Base-by-base conservation (phyloP, 352 stramenopile species). In the Blastocystis sp. region DNA sequence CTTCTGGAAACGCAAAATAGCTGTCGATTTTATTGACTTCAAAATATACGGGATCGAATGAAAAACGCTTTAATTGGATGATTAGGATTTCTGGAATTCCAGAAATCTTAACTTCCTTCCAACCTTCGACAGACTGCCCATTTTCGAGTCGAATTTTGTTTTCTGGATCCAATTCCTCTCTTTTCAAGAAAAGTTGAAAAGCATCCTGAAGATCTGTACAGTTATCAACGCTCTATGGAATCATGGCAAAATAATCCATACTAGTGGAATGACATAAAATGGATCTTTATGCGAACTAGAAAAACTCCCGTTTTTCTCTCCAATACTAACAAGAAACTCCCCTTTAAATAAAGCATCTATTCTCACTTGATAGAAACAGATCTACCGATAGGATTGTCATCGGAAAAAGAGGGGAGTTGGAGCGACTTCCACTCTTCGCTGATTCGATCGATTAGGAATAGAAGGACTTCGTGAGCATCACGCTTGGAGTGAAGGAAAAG, bases 381-480 rank as follows among this genome's bases (percentile, higher is more conserved):
- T 26, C 4, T 13, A 64, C 29, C 8, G 50, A 84, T 54, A 18
- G 39, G 50, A 68, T 37, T 84, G 45, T 84, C 34, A 56, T n/a
- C 1, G 1, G 56, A 66, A 7, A 13, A 20, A 15, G 56, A 37
- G n/a, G 18, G 0, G 2, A 66, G 37, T 13, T 29, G 11, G 39
- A 76, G 13, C n/a, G 41, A 13, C 23, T 29, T 26, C 80, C 20
- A 70, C 56, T 59, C 39, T 69, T 94, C 64, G 93, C 91, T 73
- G 34, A 70, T 37, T 54, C 91, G 29, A 76, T 94, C 45, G 88
- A 89, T 29, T 80, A 90, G 20, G 94, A 94, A 66, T 94, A 92
- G 61, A 80, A 82, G 26, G 91, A 92, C 37, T 45, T 84, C 73
- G 56, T 84, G 73, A 18, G 62, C 56, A 29, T 84, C 73, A 43